These are phyloP conservation scores for Fusarium sp. DNA, from an alignment of 2,329 filamentous ascomycete species.

Conservation along the genomic window DNA sequence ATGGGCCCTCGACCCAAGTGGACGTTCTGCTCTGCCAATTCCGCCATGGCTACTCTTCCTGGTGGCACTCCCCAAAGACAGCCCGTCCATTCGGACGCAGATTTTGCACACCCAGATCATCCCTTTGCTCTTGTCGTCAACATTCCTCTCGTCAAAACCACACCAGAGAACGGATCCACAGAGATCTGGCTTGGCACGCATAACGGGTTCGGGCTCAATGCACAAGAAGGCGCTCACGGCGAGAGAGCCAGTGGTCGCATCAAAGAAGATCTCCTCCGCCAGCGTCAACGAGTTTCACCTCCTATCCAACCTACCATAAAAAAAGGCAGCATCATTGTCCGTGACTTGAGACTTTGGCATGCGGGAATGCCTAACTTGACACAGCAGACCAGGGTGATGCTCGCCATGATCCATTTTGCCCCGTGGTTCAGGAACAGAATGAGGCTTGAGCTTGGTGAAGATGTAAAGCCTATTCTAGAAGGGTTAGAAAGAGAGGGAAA, in stretches of 20 bases:
- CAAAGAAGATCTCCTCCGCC: constrained; percentile 55
- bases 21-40: constrained; percentile 70
- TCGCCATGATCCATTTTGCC: constrained; percentile 71
- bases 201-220: constrained; percentile 47
- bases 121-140: constrained; percentile 69
- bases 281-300: constrained; percentile 53
- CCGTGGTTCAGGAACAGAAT: constrained; percentile 69
- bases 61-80: constrained; percentile 58
- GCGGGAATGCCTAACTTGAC: constrained; percentile 71
- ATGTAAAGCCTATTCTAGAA: constrained; percentile 61
- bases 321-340: constrained; percentile 68
- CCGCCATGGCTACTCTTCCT: constrained; percentile 64
- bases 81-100: constrained; percentile 70
- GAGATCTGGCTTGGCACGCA: constrained; percentile 72
- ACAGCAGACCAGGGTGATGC: constrained; percentile 65
- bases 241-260: constrained; percentile 66
- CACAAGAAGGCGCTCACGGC: constrained; percentile 63
- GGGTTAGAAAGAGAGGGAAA: constrained; percentile 54
- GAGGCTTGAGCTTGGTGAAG: constrained; percentile 65
- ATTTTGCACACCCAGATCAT: constrained; percentile 66
- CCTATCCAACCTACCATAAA: constrained; percentile 64
- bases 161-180: constrained; percentile 65
- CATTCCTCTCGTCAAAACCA: constrained; percentile 63
- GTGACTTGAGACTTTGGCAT: constrained; percentile 73
- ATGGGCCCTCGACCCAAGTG: constrained; percentile 67